Conservation (phyloP, 148 eudicot genomes). For the Vaccinium vitisidaea region DNA sequence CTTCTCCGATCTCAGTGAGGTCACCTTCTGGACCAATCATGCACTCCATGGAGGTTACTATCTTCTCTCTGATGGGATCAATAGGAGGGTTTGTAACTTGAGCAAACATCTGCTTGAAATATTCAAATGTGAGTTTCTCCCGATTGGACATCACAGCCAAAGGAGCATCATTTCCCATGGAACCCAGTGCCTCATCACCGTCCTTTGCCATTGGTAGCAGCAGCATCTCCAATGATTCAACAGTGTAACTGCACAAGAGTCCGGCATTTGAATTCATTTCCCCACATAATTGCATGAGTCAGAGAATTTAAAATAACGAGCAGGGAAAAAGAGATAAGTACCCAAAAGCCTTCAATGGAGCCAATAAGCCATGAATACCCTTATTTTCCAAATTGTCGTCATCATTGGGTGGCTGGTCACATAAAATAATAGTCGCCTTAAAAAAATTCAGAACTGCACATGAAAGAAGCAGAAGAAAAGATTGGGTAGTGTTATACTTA, state of each 20-base stretch:
- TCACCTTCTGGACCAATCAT: slow-evolving; percentile 99
- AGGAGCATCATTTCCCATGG: slow-evolving; percentile 99
- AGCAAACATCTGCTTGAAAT: slow-evolving; percentile 99
- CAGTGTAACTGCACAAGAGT: slow-evolving; percentile 62
- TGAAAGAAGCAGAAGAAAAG: slow-evolving; percentile 7
- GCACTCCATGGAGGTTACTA: slow-evolving; percentile 97
- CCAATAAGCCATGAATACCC: slow-evolving; percentile 84
- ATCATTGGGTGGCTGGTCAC: slow-evolving; percentile 55
- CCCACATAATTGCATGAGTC: not conserved
- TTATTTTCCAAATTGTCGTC: slow-evolving; percentile 74
- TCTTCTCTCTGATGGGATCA: slow-evolving; percentile 96
- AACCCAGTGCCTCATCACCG: slow-evolving; percentile 96
- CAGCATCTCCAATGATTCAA: slow-evolving; percentile 91
- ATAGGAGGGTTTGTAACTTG: slow-evolving; percentile 99
- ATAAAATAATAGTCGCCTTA: not conserved
- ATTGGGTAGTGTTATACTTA: slow-evolving; percentile 33
- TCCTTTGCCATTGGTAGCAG: slow-evolving; percentile 97
- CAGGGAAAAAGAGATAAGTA: slow-evolving; percentile 25
- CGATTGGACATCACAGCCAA: slow-evolving; percentile 97
- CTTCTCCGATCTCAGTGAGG: slow-evolving; percentile 92
- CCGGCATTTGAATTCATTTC: not conserved
- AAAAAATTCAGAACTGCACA: slow-evolving; percentile 19
- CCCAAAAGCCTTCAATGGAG: slow-evolving; percentile 97
- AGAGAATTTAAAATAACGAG: not conserved
- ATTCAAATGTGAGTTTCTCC: slow-evolving; percentile 92